phyloP scores from a whole-genome alignment of 208 protist genomes.

The Leishmania guyanensis region DNA sequence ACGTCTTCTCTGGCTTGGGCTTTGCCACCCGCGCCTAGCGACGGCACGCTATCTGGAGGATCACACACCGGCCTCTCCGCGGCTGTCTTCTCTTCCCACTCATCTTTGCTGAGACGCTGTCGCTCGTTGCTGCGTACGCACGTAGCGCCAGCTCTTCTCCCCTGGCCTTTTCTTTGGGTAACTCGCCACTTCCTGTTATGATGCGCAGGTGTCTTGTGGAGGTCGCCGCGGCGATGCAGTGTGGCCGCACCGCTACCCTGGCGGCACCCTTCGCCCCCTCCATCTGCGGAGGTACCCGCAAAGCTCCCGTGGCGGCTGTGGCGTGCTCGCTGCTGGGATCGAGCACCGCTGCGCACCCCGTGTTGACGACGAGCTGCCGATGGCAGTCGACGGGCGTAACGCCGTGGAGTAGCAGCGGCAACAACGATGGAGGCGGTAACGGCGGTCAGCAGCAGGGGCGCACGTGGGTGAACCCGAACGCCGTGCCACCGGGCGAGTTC shows the following conservation, averaged over 20 bases:
- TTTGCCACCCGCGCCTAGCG: background rate
- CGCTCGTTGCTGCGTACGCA: background rate
- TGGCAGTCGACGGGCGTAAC: constrained; percentile 41
- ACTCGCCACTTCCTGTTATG: constrained; percentile 1
- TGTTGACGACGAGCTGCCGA: constrained; percentile 4
- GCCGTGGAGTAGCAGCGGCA: constrained; percentile 49
- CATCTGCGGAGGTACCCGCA: background rate
- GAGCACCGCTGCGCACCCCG: background rate
- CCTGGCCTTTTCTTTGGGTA: background rate
- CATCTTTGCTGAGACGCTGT: background rate
- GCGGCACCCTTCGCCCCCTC: background rate
- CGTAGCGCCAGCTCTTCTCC: no score
- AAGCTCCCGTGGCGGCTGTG: background rate
- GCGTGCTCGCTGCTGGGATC: background rate
- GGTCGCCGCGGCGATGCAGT: constrained; percentile 12
- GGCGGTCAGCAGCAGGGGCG: constrained; percentile 63
- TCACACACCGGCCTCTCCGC: background rate
- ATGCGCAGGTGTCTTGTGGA: constrained; percentile 10
- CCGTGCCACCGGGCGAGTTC: constrained; percentile 85
- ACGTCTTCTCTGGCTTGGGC: no score
- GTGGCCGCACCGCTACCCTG: background rate
- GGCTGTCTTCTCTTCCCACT: background rate
- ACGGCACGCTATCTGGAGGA: background rate
- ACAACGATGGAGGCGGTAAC: constrained; percentile 23
- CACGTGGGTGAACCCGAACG: constrained; percentile 88